Percentiles rank a stretch among this genome's conserved stretches.
Conservation (phyloP, 345 rosid species). For the Citrus hindsii region DNA sequence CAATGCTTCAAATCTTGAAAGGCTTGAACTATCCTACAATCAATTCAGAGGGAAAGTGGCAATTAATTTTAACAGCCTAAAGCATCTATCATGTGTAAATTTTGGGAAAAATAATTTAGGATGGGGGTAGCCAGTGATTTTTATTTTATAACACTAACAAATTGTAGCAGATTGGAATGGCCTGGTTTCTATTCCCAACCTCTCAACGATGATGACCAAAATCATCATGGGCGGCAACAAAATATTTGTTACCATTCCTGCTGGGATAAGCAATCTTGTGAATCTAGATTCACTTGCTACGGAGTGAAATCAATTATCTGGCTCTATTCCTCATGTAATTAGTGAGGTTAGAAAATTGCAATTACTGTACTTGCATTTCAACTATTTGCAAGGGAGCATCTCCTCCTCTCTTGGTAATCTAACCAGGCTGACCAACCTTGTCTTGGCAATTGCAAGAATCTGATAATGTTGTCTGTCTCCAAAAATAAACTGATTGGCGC, state of each 20-base stretch:
- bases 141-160: constrained; percentile 4
- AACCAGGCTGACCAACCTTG: not conserved
- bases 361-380: not conserved
- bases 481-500: constrained; percentile 9
- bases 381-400: constrained; percentile 8
- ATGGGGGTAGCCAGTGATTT: not conserved
- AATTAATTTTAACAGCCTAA: not conserved
- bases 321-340: not conserved
- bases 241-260: not conserved
- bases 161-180: not conserved
- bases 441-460: not conserved
- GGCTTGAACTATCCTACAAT: fast-evolving
- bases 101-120: not conserved
- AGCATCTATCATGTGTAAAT: not conserved
- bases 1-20: constrained; percentile 2
- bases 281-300: not conserved
- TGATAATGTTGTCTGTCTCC: not conserved
- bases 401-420: constrained; percentile 1
- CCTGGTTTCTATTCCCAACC: not conserved
- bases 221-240: not conserved
- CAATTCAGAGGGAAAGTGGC: not conserved
- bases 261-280: constrained; percentile 15
- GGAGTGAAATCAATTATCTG: not conserved
- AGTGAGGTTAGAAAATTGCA: not conserved
- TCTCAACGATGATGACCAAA: not conserved